Evolutionary conservation across 805 yeast species (phyloP).

Genomic region (Barnettozyma sp.): DNA sequence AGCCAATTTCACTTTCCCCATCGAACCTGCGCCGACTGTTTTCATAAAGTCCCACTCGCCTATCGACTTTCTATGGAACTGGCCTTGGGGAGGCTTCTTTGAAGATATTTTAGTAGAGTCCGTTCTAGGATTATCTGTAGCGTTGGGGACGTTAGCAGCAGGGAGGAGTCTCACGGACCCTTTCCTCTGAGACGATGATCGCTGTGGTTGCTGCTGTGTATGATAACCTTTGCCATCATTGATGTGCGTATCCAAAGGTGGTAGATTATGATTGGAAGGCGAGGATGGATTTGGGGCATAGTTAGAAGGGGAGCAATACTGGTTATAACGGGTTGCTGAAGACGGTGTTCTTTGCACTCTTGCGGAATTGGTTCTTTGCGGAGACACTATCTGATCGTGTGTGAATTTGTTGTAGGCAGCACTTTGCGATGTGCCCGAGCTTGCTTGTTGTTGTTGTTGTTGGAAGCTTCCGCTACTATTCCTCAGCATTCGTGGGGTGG

Average conservation of each 20-base stretch:
- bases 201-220: slow-evolving; percentile 16
- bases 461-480: slow-evolving; percentile 40
- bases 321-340: slow-evolving; percentile 5
- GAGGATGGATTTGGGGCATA: slow-evolving; percentile 2
- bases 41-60: slow-evolving; percentile 97
- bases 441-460: slow-evolving; percentile 10
- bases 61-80: slow-evolving; percentile 75
- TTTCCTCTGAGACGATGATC: slow-evolving; percentile 8
- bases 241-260: slow-evolving; percentile 17
- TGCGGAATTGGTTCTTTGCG: slow-evolving; percentile 6
- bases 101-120: slow-evolving; percentile 8
- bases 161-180: slow-evolving; percentile 6
- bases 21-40: slow-evolving; percentile 96
- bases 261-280: slow-evolving; percentile 8
- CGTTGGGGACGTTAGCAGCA: slow-evolving; percentile 7
- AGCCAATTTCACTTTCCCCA: slow-evolving; percentile 98
- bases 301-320: slow-evolving; percentile 1
- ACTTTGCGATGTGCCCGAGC: no score
- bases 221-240: slow-evolving; percentile 20
- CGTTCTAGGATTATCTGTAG: slow-evolving; percentile 1
- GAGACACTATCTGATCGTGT: slow-evolving; percentile 1
- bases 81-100: slow-evolving; percentile 24
- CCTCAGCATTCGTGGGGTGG: slow-evolving; percentile 65
- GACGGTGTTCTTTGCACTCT: slow-evolving; percentile 8
- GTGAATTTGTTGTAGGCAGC: neutral